Conservation (phyloP, 1,139 yeast genomes). For the Hemisphaericaspora subhashii region DNA sequence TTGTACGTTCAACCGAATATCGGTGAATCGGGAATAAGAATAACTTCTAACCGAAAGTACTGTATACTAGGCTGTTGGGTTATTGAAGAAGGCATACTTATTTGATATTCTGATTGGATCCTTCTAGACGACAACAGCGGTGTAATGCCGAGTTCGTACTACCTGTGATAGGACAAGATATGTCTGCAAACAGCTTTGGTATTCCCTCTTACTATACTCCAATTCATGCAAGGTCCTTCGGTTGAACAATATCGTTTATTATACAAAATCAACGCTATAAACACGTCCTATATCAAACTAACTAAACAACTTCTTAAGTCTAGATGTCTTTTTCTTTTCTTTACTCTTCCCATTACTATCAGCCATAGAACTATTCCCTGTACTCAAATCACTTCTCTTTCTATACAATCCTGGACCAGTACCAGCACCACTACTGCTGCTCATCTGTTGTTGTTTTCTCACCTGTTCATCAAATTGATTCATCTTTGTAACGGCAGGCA, state of each 20-base stretch:
- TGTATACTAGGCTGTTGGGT: too few relatives aligned
- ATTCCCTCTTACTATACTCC: too few relatives aligned
- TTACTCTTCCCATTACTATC: conserved; percentile 20
- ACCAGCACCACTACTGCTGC: not conserved
- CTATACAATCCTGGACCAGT: not conserved
- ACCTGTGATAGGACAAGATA: too few relatives aligned
- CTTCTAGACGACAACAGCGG: too few relatives aligned
- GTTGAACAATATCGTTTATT: not conserved
- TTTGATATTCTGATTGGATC: too few relatives aligned
- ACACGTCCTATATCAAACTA: conserved; percentile 13
- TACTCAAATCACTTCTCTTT: conserved; percentile 8
- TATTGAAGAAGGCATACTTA: too few relatives aligned
- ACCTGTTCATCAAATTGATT: conserved; percentile 7
- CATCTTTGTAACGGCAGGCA: conserved; percentile 6
- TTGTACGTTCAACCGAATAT: too few relatives aligned
- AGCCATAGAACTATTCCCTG: too few relatives aligned
- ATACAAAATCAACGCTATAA: not conserved
- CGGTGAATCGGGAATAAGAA: too few relatives aligned
- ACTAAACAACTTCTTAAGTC: conserved; percentile 39
- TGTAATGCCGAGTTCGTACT: too few relatives aligned
- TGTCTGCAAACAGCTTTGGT: too few relatives aligned
- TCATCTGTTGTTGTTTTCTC: conserved; percentile 10
- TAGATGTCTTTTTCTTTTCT: conserved; percentile 36
- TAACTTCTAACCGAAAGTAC: too few relatives aligned
- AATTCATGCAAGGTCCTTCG: not conserved